phyloP scores from a whole-genome alignment of 495 filamentous ascomycete genomes.

The Astrothelium macrocarpum region DNA sequence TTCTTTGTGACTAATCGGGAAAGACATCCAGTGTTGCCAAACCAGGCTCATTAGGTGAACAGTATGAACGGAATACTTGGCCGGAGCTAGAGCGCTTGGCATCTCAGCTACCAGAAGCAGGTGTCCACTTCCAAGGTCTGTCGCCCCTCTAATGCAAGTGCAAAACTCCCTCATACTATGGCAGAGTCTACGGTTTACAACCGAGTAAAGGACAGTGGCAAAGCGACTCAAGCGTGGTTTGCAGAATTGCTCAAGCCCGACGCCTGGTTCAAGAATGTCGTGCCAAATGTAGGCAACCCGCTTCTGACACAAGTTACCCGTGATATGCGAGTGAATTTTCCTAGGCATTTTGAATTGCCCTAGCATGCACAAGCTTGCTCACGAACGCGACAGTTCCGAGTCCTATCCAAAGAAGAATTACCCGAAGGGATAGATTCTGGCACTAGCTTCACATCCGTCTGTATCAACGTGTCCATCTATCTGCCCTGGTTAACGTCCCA shows the following conservation, averaged over 20 bases:
- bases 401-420: slow-evolving; percentile 45
- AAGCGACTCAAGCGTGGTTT: slow-evolving; percentile 43
- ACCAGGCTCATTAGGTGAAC: slow-evolving; percentile 42
- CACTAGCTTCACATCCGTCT: slow-evolving; percentile 68
- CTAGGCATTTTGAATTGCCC: no score
- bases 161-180: not conserved
- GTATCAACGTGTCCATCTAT: slow-evolving; percentile 85
- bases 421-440: slow-evolving; percentile 54
- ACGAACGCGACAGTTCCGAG: slow-evolving; percentile 24
- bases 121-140: slow-evolving; percentile 75
- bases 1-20: not conserved
- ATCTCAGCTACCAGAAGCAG: slow-evolving; percentile 68
- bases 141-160: not conserved
- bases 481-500: slow-evolving; percentile 73
- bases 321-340: no score
- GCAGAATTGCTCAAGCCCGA: slow-evolving; percentile 54
- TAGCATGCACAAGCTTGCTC: no score
- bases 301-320: not conserved
- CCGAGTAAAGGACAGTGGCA: slow-evolving; percentile 49
- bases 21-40: slow-evolving; percentile 40
- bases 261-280: slow-evolving; percentile 76
- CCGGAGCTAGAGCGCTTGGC: slow-evolving; percentile 38
- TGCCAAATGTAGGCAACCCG: slow-evolving; percentile 53
- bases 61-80: slow-evolving; percentile 41
- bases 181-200: slow-evolving; percentile 52